Base-by-base conservation (phyloP, 768 basidiomycete species). In the Tylopilus intermedius region DNA sequence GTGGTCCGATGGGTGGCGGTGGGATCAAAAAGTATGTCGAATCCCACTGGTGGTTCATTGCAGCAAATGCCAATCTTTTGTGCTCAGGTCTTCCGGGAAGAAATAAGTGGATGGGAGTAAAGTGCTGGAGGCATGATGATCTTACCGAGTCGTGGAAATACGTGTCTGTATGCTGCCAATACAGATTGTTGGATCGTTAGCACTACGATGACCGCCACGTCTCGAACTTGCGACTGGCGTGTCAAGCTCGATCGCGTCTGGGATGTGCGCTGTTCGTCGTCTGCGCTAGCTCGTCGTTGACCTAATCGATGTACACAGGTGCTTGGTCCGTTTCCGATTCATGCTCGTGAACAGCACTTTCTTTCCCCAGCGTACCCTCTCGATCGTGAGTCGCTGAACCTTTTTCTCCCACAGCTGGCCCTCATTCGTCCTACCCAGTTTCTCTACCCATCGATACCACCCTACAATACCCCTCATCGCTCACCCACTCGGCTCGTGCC, bases 11-110 rank as follows among this genome's bases (percentile, higher is more conserved):
- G 30, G 30, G 30, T 49, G 82, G 81, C 18, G 76, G 79, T 41
- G 88, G 90, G 24, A 90, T 92, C 77, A 91, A 92, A 80, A 92
- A 92, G 90, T 90, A 71, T 61, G 86, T 76, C 26, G 49, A 47
- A 45, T 18, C 43, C 18, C 18, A 43, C 47, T 22, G 21, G 29
- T 40, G 41, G 43, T 41, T 51, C 30, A 53, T 51, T 45, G 47
- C 11, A 35, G 51, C 50, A 21, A 32, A 49, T 39, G 32, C 42
- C 53, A 47, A 56, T 29, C 35, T 26, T 45, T 56, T 24, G 43
- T 58, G 30, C 22, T 33, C 62, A 86, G 86, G 68, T 86, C 84
- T 46, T 86, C 84, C 33, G 82, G 82, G 44, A 87, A 87, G 81
- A 87, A 87, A 68, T 86, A 76, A 68, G 59, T 6, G 44, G 47